Conservation (phyloP, 2,329 filamentous ascomycete species). For the Cladosporium colombiae region DNA sequence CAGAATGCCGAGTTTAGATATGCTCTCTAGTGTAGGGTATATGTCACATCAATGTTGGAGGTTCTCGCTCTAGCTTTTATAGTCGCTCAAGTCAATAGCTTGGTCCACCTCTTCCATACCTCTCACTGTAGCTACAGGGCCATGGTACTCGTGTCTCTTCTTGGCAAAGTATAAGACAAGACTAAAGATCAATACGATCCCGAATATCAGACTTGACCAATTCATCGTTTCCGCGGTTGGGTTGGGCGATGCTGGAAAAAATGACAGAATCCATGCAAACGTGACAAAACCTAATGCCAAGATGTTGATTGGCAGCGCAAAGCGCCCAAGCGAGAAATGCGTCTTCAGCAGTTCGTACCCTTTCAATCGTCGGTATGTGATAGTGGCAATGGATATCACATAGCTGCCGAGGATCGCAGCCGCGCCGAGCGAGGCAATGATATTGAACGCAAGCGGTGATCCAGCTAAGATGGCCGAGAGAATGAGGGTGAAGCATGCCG, state of each 20-base stretch:
- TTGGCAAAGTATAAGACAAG: background rate
- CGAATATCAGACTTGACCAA: conserved; percentile 29
- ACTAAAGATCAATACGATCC: conserved; percentile 18
- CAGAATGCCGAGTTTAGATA: background rate
- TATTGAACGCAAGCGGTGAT: conserved; percentile 42
- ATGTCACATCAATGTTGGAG: background rate
- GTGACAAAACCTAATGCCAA: conserved; percentile 23
- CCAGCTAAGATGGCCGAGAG: conserved; percentile 43
- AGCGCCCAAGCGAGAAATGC: conserved; percentile 36
- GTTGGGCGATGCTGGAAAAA: conserved; percentile 30
- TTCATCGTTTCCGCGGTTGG: conserved; percentile 27
- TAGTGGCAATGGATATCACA: conserved; percentile 36
- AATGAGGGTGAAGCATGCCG: conserved; percentile 17
- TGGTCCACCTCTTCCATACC: conserved; percentile 5
- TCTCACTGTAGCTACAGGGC: background rate
- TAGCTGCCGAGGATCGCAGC: conserved; percentile 38
- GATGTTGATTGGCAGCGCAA: conserved; percentile 27
- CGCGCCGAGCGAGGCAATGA: conserved; percentile 42
- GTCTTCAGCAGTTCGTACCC: conserved; percentile 34
- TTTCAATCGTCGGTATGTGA: conserved; percentile 35
- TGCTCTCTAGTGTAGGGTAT: background rate
- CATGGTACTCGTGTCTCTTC: conserved; percentile 6
- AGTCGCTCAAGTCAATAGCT: background rate
- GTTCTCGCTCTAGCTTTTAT: background rate
- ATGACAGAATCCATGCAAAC: conserved; percentile 24